A percentile compares a stretch with the other conserved stretches of the same genome.
Conservation (phyloP, 495 filamentous ascomycete genomes). For the Lepidopterella palustris region DNA sequence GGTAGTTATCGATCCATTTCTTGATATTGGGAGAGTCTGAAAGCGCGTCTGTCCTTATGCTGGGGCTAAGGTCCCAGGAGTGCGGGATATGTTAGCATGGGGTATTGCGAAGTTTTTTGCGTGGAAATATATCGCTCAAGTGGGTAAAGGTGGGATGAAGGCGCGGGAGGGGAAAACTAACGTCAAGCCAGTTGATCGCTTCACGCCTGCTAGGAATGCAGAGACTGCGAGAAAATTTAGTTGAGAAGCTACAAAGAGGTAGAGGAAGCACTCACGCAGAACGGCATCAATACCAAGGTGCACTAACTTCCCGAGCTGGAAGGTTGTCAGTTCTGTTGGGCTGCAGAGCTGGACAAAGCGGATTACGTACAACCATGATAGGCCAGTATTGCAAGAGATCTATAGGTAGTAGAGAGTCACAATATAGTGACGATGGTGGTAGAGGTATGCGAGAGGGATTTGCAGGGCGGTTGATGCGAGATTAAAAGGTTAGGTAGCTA, state of each 20-base stretch:
- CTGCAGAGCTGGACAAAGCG: constrained; percentile 1
- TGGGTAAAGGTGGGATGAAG: constrained; percentile 5
- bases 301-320: constrained; percentile 80
- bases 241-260: not conserved
- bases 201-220: constrained; percentile 90
- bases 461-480: not conserved
- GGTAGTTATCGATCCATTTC: constrained; percentile 90
- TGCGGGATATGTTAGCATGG: constrained; percentile 36
- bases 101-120: constrained; percentile 6
- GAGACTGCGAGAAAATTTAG: constrained; percentile 55
- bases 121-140: constrained; percentile 2
- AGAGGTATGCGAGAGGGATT: not conserved
- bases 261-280: constrained; percentile 54
- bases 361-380: constrained; percentile 33
- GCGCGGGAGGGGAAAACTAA: constrained; percentile 49
- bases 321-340: constrained; percentile 14
- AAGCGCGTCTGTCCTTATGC: constrained; percentile 80
- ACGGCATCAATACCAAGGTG: constrained; percentile 98
- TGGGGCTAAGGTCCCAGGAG: constrained; percentile 56
- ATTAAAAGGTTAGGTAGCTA: not conserved
- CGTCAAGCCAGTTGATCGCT: constrained; percentile 94
- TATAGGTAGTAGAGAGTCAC: not conserved
- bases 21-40: constrained; percentile 78
- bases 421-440: not conserved
- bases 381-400: not conserved